Percentiles rank a stretch among this genome's conserved stretches.
Conservation (phyloP, 2,329 filamentous ascomycete genomes). For the Pseudopithomyces chartarum region DNA sequence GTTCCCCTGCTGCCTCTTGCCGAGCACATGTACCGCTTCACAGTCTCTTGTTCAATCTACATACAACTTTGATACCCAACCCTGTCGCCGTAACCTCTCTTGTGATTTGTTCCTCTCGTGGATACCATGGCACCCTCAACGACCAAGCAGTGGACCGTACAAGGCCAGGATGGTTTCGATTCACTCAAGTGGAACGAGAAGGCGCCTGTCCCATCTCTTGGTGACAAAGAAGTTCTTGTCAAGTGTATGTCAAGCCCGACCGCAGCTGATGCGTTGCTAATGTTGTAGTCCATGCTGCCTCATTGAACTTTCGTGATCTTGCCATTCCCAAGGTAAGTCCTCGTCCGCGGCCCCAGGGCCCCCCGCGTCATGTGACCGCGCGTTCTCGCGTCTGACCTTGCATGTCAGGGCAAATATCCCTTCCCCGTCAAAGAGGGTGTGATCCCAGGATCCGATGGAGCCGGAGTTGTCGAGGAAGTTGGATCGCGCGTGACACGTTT, state of each 20-base stretch:
- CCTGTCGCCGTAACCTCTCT: background rate
- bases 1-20: background rate
- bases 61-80: background rate
- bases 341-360: background rate
- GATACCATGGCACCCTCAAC: conserved; percentile 48
- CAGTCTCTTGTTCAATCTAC: background rate
- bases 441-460: conserved; percentile 57
- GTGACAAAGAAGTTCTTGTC: conserved; percentile 74
- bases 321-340: conserved; percentile 49
- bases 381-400: background rate
- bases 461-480: conserved; percentile 57
- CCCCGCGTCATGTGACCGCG: background rate
- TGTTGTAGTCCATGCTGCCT: conserved; percentile 51
- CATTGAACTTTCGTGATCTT: conserved; percentile 57
- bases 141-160: conserved; percentile 63
- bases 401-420: conserved; percentile 48
- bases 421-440: conserved; percentile 49
- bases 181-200: conserved; percentile 61
- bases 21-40: background rate
- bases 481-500: conserved; percentile 62
- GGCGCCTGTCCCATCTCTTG: conserved; percentile 62
- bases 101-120: background rate
- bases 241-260: conserved; percentile 51
- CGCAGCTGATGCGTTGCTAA: background rate
- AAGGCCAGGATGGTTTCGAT: conserved; percentile 63